Base-by-base conservation (phyloP, 169 alveolate genomes). In the Plasmodium adleri region DNA sequence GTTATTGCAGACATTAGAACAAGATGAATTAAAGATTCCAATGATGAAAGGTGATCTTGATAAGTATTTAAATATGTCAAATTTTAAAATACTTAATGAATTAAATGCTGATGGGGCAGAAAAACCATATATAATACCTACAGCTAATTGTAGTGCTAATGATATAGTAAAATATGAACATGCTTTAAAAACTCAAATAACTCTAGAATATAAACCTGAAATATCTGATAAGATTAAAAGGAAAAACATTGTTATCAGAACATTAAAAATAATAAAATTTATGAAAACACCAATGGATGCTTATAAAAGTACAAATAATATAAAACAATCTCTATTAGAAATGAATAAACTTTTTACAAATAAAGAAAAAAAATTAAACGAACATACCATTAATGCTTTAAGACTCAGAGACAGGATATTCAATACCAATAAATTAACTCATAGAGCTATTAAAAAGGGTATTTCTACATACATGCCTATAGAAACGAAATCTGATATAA, bases 131-230 rank as follows among this genome's bases (percentile, higher is more conserved):
- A 6, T 78, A 64, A 13, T 64, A 43, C 71, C 76, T 32, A 78
- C 75, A 2, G 17, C 39, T 12, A 12, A 50, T 20, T 15, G 74
- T 9, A 59, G 17, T 9, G 71, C 76, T 10, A 76, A 78, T 50
- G 89, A 78, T 45, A 50, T 78, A 54, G 66, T 78, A 39, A 78
- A 66, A 49, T 78, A 64, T 78, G 89, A 78, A 50, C 67, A 78
- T 54, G 52, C 52, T 6, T 20, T 64, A 78, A 64, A 64, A 17
- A 52, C 22, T 49, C 89, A 78, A 22, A n/a, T 78, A 9, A 20
- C 76, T 39, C 3, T 50, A n/a, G 17, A 64, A 9, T 78, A 78
- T 45, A 52, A 78, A 13, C 45, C 62, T 22, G 49, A 64, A n/a
- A 26, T 15, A 32, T 63, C 89, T 22, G 78, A 78, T 52, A 1